A percentile compares a stretch with the other conserved stretches of the same genome.
These are phyloP conservation scores for Aspergillus proliferans DNA, from an alignment of 2,329 filamentous ascomycete species.

Conservation along the genomic window DNA sequence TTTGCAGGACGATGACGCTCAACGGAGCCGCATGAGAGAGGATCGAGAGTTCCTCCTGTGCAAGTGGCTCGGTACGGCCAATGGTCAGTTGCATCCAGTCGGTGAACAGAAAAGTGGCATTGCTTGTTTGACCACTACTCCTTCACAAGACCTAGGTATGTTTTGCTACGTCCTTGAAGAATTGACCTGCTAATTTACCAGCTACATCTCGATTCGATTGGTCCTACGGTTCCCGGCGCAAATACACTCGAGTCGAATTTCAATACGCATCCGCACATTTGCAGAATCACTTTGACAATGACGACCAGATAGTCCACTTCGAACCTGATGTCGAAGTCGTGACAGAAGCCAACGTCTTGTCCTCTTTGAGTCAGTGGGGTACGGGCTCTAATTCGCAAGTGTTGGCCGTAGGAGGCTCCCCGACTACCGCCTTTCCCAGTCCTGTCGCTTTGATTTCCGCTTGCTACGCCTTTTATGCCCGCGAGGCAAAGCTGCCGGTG, in stretches of 20 bases:
- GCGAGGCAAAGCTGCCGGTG: constrained; percentile 25
- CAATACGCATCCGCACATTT: constrained; percentile 31
- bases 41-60: constrained; percentile 21
- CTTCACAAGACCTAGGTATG: constrained; percentile 27
- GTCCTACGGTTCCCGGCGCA: constrained; percentile 28
- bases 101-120: constrained; percentile 23
- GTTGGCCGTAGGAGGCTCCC: constrained; percentile 25
- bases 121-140: constrained; percentile 25
- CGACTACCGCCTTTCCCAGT: constrained; percentile 18
- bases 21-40: constrained; percentile 20
- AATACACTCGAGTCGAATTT: constrained; percentile 27
- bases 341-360: constrained; percentile 20
- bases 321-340: constrained; percentile 22
- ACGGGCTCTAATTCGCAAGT: constrained; percentile 27
- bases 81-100: constrained; percentile 17
- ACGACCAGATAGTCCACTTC: constrained; percentile 28
- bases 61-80: constrained; percentile 20
- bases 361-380: constrained; percentile 29
- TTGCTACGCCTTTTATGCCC: constrained; percentile 27
- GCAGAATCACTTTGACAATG: constrained; percentile 30
- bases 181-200: constrained; percentile 4
- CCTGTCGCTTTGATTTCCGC: constrained; percentile 29
- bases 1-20: constrained; percentile 27
- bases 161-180: not conserved
- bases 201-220: constrained; percentile 23